Evolutionary conservation across 768 basidiomycete species (phyloP).

Genomic region (Mycena metata): DNA sequence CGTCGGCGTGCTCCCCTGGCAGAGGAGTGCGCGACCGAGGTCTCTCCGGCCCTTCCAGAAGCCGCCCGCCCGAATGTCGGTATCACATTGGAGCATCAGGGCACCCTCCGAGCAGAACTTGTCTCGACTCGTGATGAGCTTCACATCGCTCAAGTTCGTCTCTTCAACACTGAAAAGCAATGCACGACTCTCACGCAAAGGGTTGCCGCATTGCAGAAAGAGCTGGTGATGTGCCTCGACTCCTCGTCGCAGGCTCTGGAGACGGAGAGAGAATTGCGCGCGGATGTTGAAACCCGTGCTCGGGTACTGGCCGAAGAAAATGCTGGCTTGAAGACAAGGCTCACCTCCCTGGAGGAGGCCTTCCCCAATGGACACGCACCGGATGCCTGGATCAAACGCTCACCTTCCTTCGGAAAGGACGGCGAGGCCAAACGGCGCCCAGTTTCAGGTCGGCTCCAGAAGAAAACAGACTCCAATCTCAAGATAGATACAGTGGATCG

Average conservation of each 20-base stretch:
- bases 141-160: conserved; percentile 37
- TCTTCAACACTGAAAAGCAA: conserved; percentile 37
- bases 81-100: conserved; percentile 38
- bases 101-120: conserved; percentile 40
- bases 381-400: conserved; percentile 29
- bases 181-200: conserved; percentile 36
- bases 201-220: conserved; percentile 38
- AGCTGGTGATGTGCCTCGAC: conserved; percentile 42
- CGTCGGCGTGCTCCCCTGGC: conserved; percentile 24
- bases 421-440: conserved; percentile 33
- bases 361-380: conserved; percentile 26
- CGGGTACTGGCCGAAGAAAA: conserved; percentile 38
- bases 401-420: conserved; percentile 19
- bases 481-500: conserved; percentile 33
- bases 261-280: conserved; percentile 43
- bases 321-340: conserved; percentile 26
- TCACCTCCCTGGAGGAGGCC: conserved; percentile 28
- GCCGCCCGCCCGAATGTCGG: conserved; percentile 16
- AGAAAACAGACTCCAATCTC: conserved; percentile 15
- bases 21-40: neutral
- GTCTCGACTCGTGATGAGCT: conserved; percentile 42
- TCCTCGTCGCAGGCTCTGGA: conserved; percentile 44
- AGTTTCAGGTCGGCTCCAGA: conserved; percentile 32
- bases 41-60: conserved; percentile 1
- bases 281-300: conserved; percentile 40